These are phyloP conservation scores for Salix caprea DNA, from an alignment of 345 rosid species.

Conservation along the genomic window DNA sequence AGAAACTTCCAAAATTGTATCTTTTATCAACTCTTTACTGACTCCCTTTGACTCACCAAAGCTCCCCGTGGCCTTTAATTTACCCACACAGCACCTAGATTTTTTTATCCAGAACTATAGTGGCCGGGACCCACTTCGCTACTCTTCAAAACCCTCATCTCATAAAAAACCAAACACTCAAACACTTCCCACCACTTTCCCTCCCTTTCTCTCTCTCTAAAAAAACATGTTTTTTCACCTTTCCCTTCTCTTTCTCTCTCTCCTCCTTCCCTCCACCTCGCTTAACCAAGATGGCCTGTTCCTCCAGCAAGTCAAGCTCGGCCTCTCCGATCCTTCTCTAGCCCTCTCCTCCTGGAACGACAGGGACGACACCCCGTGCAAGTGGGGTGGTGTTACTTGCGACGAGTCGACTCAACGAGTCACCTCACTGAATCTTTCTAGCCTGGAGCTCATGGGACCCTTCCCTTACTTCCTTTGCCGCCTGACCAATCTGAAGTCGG, in stretches of 20 bases:
- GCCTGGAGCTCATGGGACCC: slow-evolving; percentile 53
- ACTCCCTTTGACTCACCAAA: slow-evolving; percentile 6
- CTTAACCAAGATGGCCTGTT: slow-evolving; percentile 72
- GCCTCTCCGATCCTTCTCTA: slow-evolving; percentile 53
- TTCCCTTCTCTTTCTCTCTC: slow-evolving; percentile 21
- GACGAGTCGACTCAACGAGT: slow-evolving; percentile 37
- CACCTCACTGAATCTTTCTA: slow-evolving; percentile 49
- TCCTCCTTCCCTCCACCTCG: slow-evolving; percentile 16
- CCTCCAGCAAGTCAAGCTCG: slow-evolving; percentile 55
- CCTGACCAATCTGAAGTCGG: slow-evolving; percentile 46
- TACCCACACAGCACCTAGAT: too few relatives aligned
- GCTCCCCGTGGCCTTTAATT: too few relatives aligned
- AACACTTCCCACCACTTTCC: background rate
- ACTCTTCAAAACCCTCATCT: background rate
- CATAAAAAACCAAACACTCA: background rate
- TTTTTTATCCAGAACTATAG: background rate
- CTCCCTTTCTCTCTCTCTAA: background rate
- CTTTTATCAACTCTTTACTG: background rate
- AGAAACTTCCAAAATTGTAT: too few relatives aligned
- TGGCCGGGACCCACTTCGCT: background rate
- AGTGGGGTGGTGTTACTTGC: slow-evolving; percentile 70
- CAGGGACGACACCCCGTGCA: slow-evolving; percentile 63
- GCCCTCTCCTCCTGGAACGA: slow-evolving; percentile 64
- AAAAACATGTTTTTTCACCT: slow-evolving; percentile 36
- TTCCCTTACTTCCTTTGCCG: slow-evolving; percentile 74